Base-by-base conservation (phyloP, 495 filamentous ascomycete species). In the Penicillium taxi region DNA sequence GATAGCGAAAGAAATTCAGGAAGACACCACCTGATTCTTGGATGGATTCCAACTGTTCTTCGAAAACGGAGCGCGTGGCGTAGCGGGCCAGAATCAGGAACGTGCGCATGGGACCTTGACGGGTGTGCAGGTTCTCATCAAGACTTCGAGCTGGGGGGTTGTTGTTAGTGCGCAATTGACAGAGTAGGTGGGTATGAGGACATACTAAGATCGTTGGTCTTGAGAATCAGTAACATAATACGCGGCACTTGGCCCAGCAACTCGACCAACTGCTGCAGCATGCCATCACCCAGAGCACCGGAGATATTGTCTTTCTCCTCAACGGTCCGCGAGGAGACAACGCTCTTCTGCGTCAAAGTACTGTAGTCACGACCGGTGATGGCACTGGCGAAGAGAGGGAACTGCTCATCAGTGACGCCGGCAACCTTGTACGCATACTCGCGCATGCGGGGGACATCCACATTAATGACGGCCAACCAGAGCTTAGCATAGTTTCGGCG, bases 11-110 rank as follows among this genome's bases (percentile, higher is more conserved):
- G 24, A 82, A 46, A 42, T 82, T 84, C 4, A 44, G 34, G n/a
- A 69, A 71, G 39, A 79, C 15, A 31, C 76, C 77, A n/a, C 80
- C 80, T 5, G 56, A 52, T 32, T 61, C 62, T 17, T 63, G 50
- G 36, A 94, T 77, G 12, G 67, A 57, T 32, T 95, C 88, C 24
- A 94, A 65, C 49, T 88, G 78, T 55, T 96, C 93, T 44, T 85
- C 72, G 48, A 87, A 91, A 6, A 96, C 87, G 0, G 85, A 86
- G 21, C 84, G 75, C 4, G 85, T 81, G 49, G 90, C 94, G 61
- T 96, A 99, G 23, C 83, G 73, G 6, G 93, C 93, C 8, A 99
- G 74, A 41, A 99, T 99, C 39, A 96, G 66, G 56, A 96, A 99
- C 8, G 81, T 84, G 14, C 90, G 77, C 45, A 87, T 75, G 2